Conservation (phyloP, 371 early-diverging fungal genomes). For the Actinomortierella wolfii region DNA sequence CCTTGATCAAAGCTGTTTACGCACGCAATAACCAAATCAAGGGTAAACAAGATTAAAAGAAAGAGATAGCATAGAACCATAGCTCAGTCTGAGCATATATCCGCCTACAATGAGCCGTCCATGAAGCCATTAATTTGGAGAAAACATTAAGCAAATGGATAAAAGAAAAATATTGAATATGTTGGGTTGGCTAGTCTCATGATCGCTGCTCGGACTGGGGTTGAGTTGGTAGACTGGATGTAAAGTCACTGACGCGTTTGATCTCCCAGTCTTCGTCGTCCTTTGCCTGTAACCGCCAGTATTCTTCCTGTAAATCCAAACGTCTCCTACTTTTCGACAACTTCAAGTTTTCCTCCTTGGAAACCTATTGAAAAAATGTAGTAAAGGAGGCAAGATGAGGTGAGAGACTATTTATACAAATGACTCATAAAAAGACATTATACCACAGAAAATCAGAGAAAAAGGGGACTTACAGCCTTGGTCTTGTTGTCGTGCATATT, state of each 20-base stretch:
- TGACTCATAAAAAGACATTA: neutral
- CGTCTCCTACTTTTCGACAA: slow-evolving; percentile 24
- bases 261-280: slow-evolving; percentile 45
- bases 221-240: no score
- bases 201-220: no score
- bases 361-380: slow-evolving; percentile 12
- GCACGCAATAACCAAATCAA: slow-evolving; percentile 12
- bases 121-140: no score
- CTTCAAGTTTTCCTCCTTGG: slow-evolving; percentile 40
- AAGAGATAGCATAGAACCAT: no score
- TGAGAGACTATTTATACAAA: neutral
- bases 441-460: neutral
- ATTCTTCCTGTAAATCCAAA: slow-evolving; percentile 42
- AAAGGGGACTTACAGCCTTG: slow-evolving; percentile 14
- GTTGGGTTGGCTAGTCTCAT: no score
- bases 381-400: neutral
- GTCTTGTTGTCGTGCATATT: slow-evolving; percentile 40
- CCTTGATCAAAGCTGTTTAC: slow-evolving; percentile 14
- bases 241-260: slow-evolving; percentile 19
- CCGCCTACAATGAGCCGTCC: no score
- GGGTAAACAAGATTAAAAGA: slow-evolving; percentile 25
- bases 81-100: no score
- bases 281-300: slow-evolving; percentile 37
- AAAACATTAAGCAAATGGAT: no score
- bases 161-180: no score